Evolutionary conservation across 140 eudicot genomes (phyloP).

Genomic region (Senecio squalidus): DNA sequence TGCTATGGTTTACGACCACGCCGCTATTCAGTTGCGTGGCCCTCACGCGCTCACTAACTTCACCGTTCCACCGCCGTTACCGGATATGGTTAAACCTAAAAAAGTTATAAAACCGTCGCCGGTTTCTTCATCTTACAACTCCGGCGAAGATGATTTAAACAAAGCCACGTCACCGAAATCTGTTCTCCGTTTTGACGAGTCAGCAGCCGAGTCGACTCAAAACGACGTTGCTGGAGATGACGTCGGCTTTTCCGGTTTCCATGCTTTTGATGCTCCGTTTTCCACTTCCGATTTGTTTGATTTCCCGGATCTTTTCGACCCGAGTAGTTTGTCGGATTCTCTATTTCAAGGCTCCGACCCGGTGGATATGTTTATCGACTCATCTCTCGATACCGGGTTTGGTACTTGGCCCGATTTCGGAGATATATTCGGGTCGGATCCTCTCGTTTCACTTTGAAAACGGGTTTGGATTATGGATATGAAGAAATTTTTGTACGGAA

Average conservation of each 20-base stretch:
- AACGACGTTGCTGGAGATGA: conserved; percentile 23
- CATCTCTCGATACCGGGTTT: conserved; percentile 26
- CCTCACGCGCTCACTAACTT: conserved; percentile 95
- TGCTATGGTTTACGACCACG: conserved; percentile 97
- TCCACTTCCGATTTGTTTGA: conserved; percentile 41
- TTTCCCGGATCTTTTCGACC: conserved; percentile 38
- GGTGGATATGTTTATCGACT: conserved; percentile 30
- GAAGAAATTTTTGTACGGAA: conserved; percentile 26
- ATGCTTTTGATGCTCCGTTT: conserved; percentile 25
- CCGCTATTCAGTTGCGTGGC: conserved; percentile 94
- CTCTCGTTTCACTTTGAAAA: conserved; percentile 57
- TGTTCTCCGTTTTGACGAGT: conserved; percentile 62
- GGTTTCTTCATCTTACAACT: conserved; percentile 42
- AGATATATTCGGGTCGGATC: conserved; percentile 89
- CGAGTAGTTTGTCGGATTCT: conserved; percentile 23
- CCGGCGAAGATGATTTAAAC: conserved; percentile 41
- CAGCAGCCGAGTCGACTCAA: conserved; percentile 36
- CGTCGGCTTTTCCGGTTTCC: conserved; percentile 30
- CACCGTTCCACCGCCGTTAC: conserved; percentile 32
- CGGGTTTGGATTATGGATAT: not conserved
- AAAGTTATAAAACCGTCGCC: conserved; percentile 8
- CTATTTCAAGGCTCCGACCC: conserved; percentile 25
- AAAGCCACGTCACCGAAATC: conserved; percentile 67
- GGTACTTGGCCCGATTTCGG: conserved; percentile 53
- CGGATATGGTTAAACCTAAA: conserved; percentile 4